Conservation (phyloP, 805 yeast species). For the Metschnikowia sp. region DNA sequence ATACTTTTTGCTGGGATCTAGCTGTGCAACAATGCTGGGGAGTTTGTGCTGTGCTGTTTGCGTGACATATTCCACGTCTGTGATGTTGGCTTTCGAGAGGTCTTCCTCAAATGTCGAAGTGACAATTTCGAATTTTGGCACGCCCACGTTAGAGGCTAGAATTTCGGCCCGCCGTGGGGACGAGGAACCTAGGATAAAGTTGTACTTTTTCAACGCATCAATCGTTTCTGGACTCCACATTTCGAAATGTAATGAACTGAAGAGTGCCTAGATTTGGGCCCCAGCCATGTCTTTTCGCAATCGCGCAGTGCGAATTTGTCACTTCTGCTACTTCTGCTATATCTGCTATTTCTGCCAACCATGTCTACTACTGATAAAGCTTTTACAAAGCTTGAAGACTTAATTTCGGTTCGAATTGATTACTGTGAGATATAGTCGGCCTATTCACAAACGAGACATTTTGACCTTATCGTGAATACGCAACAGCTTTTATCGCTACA, state of each 20-base stretch:
- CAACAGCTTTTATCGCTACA: too few relatives aligned
- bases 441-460: too few relatives aligned
- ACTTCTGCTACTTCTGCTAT: neutral
- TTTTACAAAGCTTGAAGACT: too few relatives aligned
- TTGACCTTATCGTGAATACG: too few relatives aligned
- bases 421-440: too few relatives aligned
- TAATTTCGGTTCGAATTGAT: too few relatives aligned
- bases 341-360: neutral
- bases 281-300: neutral
- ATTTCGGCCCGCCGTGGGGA: constrained; percentile 81
- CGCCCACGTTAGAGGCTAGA: constrained; percentile 52
- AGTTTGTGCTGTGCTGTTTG: constrained; percentile 72
- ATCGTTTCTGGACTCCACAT: constrained; percentile 12
- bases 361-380: too few relatives aligned
- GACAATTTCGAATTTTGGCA: constrained; percentile 38
- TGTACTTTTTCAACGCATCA: neutral
- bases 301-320: neutral
- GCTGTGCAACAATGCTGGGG: constrained; percentile 50
- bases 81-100: constrained; percentile 49
- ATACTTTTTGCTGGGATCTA: constrained; percentile 20
- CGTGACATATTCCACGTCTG: constrained; percentile 56
- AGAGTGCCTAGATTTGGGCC: neutral
- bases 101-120: constrained; percentile 78
- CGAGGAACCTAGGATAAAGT: constrained; percentile 71
- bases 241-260: neutral